Evolutionary conservation across 345 rosid genomes (phyloP).

Genomic region (Xanthoceras sorbifolium): DNA sequence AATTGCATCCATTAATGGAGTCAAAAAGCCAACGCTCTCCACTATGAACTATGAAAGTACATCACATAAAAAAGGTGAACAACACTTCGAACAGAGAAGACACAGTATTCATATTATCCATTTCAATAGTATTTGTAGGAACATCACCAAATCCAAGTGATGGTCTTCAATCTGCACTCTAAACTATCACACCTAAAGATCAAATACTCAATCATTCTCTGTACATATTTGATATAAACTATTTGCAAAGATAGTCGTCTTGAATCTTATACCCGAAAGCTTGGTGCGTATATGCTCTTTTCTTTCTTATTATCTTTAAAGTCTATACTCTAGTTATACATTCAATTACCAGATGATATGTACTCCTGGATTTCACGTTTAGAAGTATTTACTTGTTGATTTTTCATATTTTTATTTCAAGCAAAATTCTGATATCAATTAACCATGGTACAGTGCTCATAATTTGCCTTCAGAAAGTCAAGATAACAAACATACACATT

Average conservation of each 20-base stretch:
- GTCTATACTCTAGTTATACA: neutral
- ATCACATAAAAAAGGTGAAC: slow-evolving; percentile 14
- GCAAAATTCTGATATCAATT: neutral
- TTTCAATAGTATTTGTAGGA: slow-evolving; percentile 10
- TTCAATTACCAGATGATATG: neutral
- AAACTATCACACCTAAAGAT: neutral
- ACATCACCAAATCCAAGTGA: slow-evolving; percentile 14
- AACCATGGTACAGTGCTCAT: neutral
- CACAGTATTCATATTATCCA: slow-evolving; percentile 14
- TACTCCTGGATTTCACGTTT: neutral
- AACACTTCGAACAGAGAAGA: slow-evolving; percentile 3
- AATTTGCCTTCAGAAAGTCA: neutral
- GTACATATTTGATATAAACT: neutral
- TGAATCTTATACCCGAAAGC: neutral
- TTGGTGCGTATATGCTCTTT: neutral
- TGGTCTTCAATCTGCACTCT: slow-evolving; percentile 1
- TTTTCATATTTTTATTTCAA: neutral
- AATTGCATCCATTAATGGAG: slow-evolving; percentile 49
- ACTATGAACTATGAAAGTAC: slow-evolving; percentile 21
- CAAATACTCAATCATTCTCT: neutral
- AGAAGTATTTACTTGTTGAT: neutral
- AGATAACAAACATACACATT: neutral
- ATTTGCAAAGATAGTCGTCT: neutral
- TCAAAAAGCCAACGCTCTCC: slow-evolving; percentile 35
- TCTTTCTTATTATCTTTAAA: neutral